Conservation (phyloP, 805 yeast genomes). For the Ogataea nakhonphanomensis region DNA sequence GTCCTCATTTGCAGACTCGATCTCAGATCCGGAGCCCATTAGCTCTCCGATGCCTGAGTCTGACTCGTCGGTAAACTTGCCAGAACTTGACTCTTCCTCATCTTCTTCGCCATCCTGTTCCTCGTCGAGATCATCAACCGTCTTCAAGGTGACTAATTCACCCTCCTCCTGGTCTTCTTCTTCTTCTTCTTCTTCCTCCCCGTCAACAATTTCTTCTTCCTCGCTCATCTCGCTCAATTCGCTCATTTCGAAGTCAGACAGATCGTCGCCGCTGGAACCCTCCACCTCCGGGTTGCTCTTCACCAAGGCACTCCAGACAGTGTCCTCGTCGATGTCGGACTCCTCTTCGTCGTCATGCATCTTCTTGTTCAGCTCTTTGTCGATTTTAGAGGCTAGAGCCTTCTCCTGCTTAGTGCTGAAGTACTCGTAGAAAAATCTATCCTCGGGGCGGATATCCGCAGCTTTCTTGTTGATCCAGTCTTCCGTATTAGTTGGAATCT, state of each 20-base stretch:
- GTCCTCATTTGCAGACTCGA: conserved; percentile 19
- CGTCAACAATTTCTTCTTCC: conserved; percentile 31
- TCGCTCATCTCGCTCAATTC: conserved; percentile 32
- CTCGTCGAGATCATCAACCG: conserved; percentile 29
- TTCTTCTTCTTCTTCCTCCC: conserved; percentile 31
- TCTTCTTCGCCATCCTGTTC: conserved; percentile 29
- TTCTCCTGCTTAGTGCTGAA: conserved; percentile 60
- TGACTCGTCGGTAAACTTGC: conserved; percentile 11
- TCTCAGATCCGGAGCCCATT: conserved; percentile 16
- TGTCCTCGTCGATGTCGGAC: conserved; percentile 51
- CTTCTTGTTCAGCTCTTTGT: conserved; percentile 42
- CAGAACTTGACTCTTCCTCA: conserved; percentile 10
- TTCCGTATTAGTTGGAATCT: conserved; percentile 76
- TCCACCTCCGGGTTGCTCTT: conserved; percentile 56
- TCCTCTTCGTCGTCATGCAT: conserved; percentile 42
- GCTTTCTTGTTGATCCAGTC: conserved; percentile 73
- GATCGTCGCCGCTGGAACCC: conserved; percentile 41
- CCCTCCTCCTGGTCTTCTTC: conserved; percentile 37
- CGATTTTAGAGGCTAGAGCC: conserved; percentile 35
- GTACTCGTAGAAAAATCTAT: conserved; percentile 82
- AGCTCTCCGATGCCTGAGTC: conserved; percentile 5
- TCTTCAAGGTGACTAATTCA: conserved; percentile 27
- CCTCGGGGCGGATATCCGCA: conserved; percentile 77
- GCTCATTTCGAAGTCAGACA: conserved; percentile 38
- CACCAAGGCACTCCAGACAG: conserved; percentile 58